Conservation (phyloP, 2,329 filamentous ascomycete species). For the Fusarium verticillioides region DNA sequence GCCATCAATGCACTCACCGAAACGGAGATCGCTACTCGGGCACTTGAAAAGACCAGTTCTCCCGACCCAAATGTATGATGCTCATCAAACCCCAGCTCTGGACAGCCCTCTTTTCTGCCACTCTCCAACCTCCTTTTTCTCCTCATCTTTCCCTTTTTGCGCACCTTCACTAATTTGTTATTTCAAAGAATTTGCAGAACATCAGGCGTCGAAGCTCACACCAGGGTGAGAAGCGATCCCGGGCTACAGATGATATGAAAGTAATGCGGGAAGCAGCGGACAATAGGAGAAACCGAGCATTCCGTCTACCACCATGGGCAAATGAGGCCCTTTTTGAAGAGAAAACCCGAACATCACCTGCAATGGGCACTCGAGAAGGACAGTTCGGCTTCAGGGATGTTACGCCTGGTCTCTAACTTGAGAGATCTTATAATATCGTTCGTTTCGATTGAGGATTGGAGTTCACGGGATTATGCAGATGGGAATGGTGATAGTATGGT, state of each 20-base stretch:
- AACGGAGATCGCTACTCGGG: constrained; percentile 41
- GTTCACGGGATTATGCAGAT: constrained; percentile 6
- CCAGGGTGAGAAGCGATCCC: constrained; percentile 13
- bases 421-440: background rate
- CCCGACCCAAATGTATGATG: constrained; percentile 50
- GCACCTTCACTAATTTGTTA: constrained; percentile 20
- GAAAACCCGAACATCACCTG: constrained; percentile 22
- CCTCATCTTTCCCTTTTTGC: background rate
- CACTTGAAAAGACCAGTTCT: constrained; percentile 29
- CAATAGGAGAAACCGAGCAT: constrained; percentile 41
- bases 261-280: constrained; percentile 50
- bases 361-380: constrained; percentile 11
- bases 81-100: background rate
- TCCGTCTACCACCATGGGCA: constrained; percentile 49
- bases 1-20: constrained; percentile 42
- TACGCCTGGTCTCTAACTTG: background rate
- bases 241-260: constrained; percentile 46
- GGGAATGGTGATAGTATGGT: background rate
- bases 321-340: constrained; percentile 43
- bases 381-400: background rate
- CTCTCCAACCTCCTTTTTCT: background rate
- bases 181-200: constrained; percentile 49
- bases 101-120: background rate
- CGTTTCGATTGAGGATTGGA: constrained; percentile 1
- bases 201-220: constrained; percentile 40